Evolutionary conservation across 129 eudicot genomes (phyloP), one percentile per base, ranked within the genome.

Genomic region (Flaveria sonorensis): DNA sequence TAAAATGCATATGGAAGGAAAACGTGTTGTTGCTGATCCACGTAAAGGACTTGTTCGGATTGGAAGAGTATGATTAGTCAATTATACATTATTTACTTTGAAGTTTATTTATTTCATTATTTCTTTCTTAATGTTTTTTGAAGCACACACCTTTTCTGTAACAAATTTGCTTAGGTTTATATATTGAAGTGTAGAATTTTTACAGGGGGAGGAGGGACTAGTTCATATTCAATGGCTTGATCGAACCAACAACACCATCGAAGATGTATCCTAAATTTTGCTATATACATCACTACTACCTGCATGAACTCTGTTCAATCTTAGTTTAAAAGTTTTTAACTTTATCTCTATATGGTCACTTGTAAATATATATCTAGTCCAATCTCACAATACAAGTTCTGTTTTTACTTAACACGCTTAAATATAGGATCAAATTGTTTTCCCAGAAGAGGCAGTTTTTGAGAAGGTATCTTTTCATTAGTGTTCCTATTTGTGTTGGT

Each of bases 221-320:
- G 81, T 91, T 67, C 99, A 94, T 86, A 77, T 91, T 50, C 97
- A 94, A 73, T 94, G 97, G 99, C 89, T 94, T 75, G 97, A 94
- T 79, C 85, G 99, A 61, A 74, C 65, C 39, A 73, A 53, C 75
- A 89, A 91, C 79, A 60, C 79, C 55, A 73, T 91, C 32, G 97
- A 91, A 82, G 99, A 94, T 73, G 97, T 94, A 94, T 94, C 99
- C 96, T 89, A 39, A 36, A 70, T 74, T 45, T 3, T 19, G 45
- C 10, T 61, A 52, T 10, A 73, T 3, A 52, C 45, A 11, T 77
- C 64, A 26, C 28, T 16, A 14, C 20, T 6, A 0, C 19, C 14
- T 16, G 45, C 63, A 14, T 65, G 39, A 56, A 3, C 63, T 51
- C 13, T 70, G 42, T 53, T 36, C 21, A 30, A 52, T 76, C 16